Evolutionary conservation across 2,329 filamentous ascomycete species (phyloP), one percentile per base, ranked within the genome.

Genomic region (Cladophialophora bantiana): DNA sequence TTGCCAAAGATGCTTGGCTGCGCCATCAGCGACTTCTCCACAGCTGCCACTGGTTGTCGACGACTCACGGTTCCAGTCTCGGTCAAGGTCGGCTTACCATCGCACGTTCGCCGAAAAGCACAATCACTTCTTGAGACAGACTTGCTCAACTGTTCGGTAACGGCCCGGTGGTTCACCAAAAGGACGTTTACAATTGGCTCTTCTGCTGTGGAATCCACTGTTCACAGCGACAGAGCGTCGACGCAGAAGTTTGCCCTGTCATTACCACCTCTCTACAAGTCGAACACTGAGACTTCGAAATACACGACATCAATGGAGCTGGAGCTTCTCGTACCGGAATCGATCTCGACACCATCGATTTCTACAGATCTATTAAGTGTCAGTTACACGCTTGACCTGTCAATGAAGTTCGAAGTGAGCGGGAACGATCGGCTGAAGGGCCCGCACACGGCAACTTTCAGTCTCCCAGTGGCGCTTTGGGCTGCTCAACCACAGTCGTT

Each of bases 291-390:
- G 4, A 50, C 53, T 20, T 59, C 52, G 15, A 59, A 60, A 50
- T 69, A 67, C 61, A 56, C 67, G 18, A 68, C 70, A 7, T 52
- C 55, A n/a, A 65, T 65, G 59, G 64, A 65, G 15, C 35, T 71
- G 15, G 64, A 70, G 35, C 64, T 71, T n/a, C 58, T 68, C 1
- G 55, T 71, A 7, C 70, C 70, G n/a, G 65, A 70, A 52, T 67
- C 67, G 6, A 62, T 69, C n/a, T 38, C 62, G 4, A 61, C 38
- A 13, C 70, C 70, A 12, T 65, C 70, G 7, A 56, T 71, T 42
- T 63, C 63, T 45, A 68, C 70, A 4, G 62, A 65, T 13, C 20
- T 71, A 9, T 59, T 70, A 52, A 42, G 58, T 10, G 34, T 71
- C 60, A 54, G 35, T n/a, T 67, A 71, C 55, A 59, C 50, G 3